Evolutionary conservation across 2,329 filamentous ascomycete species (phyloP).

Genomic region (Arthrobotrys megalospora): DNA sequence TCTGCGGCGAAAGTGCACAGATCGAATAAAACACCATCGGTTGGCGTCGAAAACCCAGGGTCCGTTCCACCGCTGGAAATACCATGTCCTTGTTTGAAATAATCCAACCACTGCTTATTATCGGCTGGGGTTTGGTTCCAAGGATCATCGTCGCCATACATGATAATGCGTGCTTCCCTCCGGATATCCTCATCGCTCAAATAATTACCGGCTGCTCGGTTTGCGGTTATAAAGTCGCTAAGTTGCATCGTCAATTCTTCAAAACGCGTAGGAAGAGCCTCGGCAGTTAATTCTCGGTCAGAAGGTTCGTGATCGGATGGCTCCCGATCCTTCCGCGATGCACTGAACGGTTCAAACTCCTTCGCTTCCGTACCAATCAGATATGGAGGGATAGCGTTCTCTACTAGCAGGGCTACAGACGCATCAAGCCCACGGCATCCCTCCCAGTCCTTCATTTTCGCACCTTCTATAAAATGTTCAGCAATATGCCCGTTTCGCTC

Average conservation of each 20-base stretch:
- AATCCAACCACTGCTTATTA: conserved; percentile 71
- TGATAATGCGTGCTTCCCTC: conserved; percentile 74
- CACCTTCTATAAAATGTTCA: conserved; percentile 78
- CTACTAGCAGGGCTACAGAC: conserved; percentile 75
- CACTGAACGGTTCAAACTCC: conserved; percentile 69
- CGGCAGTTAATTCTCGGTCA: conserved; percentile 72
- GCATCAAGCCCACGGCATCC: conserved; percentile 79
- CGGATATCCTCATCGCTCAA: conserved; percentile 74
- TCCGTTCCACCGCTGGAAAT: conserved; percentile 65
- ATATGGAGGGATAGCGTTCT: conserved; percentile 78
- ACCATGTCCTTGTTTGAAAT: conserved; percentile 73
- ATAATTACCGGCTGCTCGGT: conserved; percentile 69
- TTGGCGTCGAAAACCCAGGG: background rate
- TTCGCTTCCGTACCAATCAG: conserved; percentile 67
- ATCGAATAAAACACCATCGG: background rate
- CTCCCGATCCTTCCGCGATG: conserved; percentile 72
- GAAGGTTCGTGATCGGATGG: conserved; percentile 73
- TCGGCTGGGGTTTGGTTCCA: conserved; percentile 78
- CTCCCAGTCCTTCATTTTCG: conserved; percentile 79
- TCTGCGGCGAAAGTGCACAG: background rate
- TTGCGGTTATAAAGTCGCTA: conserved; percentile 71
- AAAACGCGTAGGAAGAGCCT: background rate
- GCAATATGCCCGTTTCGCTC: conserved; percentile 76
- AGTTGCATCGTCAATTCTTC: conserved; percentile 72
- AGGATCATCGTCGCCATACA: conserved; percentile 75